phyloP scores from a whole-genome alignment of 768 basidiomycete genomes.

The Leccinum disarticulatum region DNA sequence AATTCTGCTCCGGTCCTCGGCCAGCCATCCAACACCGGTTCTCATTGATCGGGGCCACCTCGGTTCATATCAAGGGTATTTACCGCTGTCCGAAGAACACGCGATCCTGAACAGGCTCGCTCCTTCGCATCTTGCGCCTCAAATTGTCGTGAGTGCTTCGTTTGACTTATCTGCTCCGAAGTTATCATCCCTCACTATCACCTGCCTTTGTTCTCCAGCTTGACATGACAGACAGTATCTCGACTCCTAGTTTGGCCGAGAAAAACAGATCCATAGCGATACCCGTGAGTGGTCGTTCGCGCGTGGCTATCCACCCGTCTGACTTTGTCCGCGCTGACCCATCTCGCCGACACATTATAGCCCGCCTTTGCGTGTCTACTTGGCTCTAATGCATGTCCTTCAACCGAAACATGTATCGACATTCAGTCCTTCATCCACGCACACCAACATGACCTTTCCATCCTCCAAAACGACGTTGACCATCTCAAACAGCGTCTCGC shows the following conservation, averaged over 20 bases:
- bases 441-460: slow-evolving; percentile 16
- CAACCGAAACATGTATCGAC: slow-evolving; percentile 1
- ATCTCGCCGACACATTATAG: slow-evolving; percentile 1
- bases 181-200: background rate
- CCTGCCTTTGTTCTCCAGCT: background rate
- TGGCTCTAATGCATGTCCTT: slow-evolving; percentile 19
- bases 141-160: background rate
- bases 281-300: slow-evolving; percentile 13
- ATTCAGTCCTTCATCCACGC: slow-evolving; percentile 18
- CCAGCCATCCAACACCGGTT: background rate
- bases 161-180: background rate
- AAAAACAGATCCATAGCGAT: background rate
- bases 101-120: background rate
- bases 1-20: background rate
- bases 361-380: slow-evolving; percentile 8
- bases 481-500: slow-evolving; percentile 9
- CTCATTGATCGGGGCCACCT: background rate
- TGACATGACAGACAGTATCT: background rate
- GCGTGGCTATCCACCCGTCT: background rate
- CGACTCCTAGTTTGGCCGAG: background rate
- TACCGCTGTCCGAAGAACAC: background rate
- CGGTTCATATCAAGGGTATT: background rate
- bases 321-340: background rate
- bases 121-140: background rate
- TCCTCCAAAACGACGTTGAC: slow-evolving; percentile 10